These are phyloP conservation scores for Tulasnella sp. DNA, from an alignment of 768 basidiomycete genomes.

Conservation along the genomic window DNA sequence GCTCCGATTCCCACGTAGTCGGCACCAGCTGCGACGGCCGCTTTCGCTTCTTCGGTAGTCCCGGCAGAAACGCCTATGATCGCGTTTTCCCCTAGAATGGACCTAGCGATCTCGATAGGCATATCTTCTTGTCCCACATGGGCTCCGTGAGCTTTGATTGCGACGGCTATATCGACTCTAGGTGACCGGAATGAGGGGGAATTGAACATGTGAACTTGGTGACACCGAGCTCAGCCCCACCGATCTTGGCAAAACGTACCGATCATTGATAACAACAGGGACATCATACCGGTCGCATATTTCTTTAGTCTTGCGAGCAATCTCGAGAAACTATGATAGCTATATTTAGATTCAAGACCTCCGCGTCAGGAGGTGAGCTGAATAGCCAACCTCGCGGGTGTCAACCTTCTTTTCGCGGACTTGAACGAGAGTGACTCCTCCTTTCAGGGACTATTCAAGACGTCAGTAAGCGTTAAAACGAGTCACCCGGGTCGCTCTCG, in stretches of 20 bases:
- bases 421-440: constrained; percentile 86
- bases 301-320: constrained; percentile 56
- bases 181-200: too few relatives aligned
- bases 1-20: constrained; percentile 89
- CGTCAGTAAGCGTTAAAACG: not conserved
- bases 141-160: constrained; percentile 63
- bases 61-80: constrained; percentile 78
- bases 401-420: constrained; percentile 76
- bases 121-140: constrained; percentile 88
- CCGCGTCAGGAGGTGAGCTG: not conserved
- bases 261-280: constrained; percentile 79
- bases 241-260: not conserved
- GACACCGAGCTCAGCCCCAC: not conserved
- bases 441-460: constrained; percentile 51
- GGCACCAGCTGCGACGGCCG: constrained; percentile 50
- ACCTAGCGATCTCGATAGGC: constrained; percentile 51
- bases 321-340: constrained; percentile 51
- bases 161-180: constrained; percentile 73
- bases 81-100: constrained; percentile 51
- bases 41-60: constrained; percentile 47
- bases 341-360: not conserved
- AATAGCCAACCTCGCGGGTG: constrained; percentile 56
- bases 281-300: constrained; percentile 67
- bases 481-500: not conserved
- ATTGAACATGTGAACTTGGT: not conserved